These are phyloP conservation scores for Yarrowia porcina DNA, from an alignment of 805 yeast species.

Conservation along the genomic window DNA sequence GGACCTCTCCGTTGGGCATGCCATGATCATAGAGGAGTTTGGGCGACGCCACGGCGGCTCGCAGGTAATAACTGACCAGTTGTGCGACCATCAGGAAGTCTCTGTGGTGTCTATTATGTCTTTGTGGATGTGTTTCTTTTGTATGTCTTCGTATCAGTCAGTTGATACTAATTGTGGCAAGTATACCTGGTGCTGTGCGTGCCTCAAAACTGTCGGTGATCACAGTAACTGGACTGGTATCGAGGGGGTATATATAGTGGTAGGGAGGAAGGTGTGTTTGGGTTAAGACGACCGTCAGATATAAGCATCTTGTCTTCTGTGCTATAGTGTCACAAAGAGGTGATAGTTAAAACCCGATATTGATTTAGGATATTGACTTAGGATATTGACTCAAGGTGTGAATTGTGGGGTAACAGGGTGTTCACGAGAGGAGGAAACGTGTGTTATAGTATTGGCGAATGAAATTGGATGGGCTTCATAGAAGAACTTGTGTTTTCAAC, in stretches of 20 bases:
- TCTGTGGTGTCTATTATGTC: not conserved
- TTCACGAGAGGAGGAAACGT: too few species aligned
- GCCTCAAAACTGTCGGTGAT: not conserved
- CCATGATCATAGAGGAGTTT: constrained; percentile 29
- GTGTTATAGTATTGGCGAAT: too few species aligned
- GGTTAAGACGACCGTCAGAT: not conserved
- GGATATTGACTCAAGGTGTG: too few species aligned
- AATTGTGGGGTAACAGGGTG: not conserved
- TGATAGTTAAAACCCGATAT: too few species aligned
- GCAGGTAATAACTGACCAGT: constrained; percentile 12
- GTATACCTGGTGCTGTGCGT: not conserved
- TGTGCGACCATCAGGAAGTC: constrained; percentile 17
- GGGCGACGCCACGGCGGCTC: constrained; percentile 21
- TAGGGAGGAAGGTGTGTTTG: not conserved
- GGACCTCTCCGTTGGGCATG: constrained; percentile 32
- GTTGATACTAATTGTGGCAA: not conserved
- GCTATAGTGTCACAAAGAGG: not conserved
- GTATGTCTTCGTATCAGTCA: not conserved
- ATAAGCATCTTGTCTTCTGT: not conserved
- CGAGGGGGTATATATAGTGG: constrained; percentile 11
- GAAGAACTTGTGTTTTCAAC: not conserved
- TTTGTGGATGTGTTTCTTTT: not conserved
- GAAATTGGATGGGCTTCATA: too few species aligned
- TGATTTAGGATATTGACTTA: not conserved
- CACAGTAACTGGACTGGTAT: not conserved